Evolutionary conservation across 2,329 filamentous ascomycete genomes (phyloP), one percentile per base, ranked within the genome.

Genomic region (Zopfia rhizophila): DNA sequence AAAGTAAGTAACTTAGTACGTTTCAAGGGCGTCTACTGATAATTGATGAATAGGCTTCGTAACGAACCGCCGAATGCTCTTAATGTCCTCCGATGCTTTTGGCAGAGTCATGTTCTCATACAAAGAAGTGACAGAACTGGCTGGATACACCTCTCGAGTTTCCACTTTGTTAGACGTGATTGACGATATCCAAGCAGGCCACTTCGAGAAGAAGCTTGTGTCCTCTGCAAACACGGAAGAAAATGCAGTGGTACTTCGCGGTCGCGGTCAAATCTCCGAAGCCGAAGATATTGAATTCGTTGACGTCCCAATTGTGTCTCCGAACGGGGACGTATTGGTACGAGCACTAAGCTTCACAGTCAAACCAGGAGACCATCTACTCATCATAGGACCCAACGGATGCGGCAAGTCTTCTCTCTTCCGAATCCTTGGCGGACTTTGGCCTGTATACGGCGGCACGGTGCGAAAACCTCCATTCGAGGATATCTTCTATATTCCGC

Each of bases 401-500:
- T 99, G 94, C 71, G 94, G 94, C 29, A 99, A 99, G 73, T 96
- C 91, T 0, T 95, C 89, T 12, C 81, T 99, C 3, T 99, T 99
- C 82, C 87, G 94, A 25, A 99, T 99, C 58, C 83, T 99, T 1
- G 94, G 94, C 51, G 94, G 94, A 0, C 80, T 99, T 3, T 99
- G 94, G 94, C 94, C 94, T 12, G 94, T 97, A 10, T 99, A 99
- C 72, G 93, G 94, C 55, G 94, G 94, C 38, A 91, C 84, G 1
- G 94, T 99, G 14, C 82, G 90, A 63, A 97, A 97, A 71, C 94
- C 94, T 1, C 86, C 89, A 2, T 94, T 93, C 63, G 86, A 90
- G 57, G 89, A 94, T 68, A 97, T 99, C 67, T 99, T 97, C 75
- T 99, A 99, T 75, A 95, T 99, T 55, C 94, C 94, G 0, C 94